Evolutionary conservation across 2,329 filamentous ascomycete species (phyloP).

Genomic region (Diaporthe eres): DNA sequence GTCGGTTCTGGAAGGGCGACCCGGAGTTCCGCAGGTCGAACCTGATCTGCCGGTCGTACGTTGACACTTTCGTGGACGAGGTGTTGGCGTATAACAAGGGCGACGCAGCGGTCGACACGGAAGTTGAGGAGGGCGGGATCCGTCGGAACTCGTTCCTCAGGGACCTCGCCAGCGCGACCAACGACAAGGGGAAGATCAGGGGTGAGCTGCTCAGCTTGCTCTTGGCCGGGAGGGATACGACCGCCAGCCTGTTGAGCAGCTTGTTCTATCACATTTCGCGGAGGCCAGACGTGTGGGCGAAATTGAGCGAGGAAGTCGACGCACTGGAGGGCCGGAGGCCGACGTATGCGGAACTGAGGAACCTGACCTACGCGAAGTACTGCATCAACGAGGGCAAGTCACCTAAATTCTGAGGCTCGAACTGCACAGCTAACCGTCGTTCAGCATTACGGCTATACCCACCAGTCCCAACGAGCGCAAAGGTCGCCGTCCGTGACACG

Average conservation of each 20-base stretch:
- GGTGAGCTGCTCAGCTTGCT: conserved; percentile 18
- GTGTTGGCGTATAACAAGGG: background rate
- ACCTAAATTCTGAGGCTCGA: rapidly evolving
- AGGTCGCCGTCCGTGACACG: conserved; percentile 49
- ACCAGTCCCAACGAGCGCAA: conserved; percentile 51
- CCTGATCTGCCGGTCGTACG: conserved; percentile 1
- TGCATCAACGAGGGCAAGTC: conserved; percentile 30
- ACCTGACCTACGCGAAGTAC: background rate
- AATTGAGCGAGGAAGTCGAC: conserved; percentile 1
- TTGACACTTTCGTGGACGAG: conserved; percentile 3
- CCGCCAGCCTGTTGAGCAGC: conserved; percentile 18
- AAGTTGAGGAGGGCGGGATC: background rate
- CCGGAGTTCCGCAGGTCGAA: background rate
- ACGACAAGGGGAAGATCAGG: background rate
- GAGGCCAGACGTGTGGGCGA: background rate
- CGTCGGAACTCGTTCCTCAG: background rate
- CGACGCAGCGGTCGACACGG: background rate
- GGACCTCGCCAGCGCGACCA: background rate
- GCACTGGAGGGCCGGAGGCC: background rate
- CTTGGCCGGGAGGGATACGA: conserved; percentile 25
- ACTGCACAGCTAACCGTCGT: background rate
- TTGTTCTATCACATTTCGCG: conserved; percentile 1
- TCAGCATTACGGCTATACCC: conserved; percentile 52
- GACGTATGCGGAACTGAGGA: background rate
- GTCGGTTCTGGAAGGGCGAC: background rate